Evolutionary conservation across 1,284 basidiomycete species (phyloP).

Genomic region (Paramarasmius palmivorus): DNA sequence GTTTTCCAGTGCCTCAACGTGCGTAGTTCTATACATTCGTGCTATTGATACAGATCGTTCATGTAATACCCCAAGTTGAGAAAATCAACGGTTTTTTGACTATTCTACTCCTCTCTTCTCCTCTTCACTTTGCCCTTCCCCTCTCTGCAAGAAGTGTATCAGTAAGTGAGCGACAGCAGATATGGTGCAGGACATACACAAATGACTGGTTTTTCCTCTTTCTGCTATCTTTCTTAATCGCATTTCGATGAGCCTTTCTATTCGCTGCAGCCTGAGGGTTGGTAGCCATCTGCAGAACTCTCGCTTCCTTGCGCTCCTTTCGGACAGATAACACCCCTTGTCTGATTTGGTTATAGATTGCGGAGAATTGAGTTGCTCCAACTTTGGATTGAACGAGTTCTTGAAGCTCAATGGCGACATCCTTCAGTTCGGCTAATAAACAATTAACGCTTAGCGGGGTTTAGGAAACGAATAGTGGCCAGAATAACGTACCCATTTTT

Average conservation of each 20-base stretch:
- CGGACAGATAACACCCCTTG: slow-evolving; percentile 70
- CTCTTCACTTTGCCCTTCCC: slow-evolving; percentile 38
- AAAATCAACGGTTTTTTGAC: neutral
- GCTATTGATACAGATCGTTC: no score
- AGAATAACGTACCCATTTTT: slow-evolving; percentile 69
- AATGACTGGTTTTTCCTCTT: slow-evolving; percentile 73
- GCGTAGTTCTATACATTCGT: no score
- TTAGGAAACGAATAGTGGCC: neutral
- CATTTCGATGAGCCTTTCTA: slow-evolving; percentile 69
- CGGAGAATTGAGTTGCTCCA: slow-evolving; percentile 80
- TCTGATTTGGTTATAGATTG: slow-evolving; percentile 78
- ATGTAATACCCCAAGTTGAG: no score
- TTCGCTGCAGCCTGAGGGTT: slow-evolving; percentile 80
- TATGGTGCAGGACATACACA: slow-evolving; percentile 42
- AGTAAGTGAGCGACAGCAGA: slow-evolving; percentile 6
- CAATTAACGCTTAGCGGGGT: slow-evolving; percentile 2
- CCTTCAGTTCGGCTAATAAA: slow-evolving; percentile 88
- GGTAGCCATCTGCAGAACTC: slow-evolving; percentile 63
- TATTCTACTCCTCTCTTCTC: slow-evolving; percentile 30
- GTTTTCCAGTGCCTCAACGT: no score
- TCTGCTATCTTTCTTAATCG: slow-evolving; percentile 77
- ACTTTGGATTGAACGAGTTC: slow-evolving; percentile 87
- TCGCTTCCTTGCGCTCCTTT: slow-evolving; percentile 70
- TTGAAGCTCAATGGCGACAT: slow-evolving; percentile 82
- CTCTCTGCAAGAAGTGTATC: slow-evolving; percentile 31